Evolutionary conservation across 2,329 filamentous ascomycete genomes (phyloP), one percentile per base, ranked within the genome.

Genomic region (Claviceps pazoutovae): DNA sequence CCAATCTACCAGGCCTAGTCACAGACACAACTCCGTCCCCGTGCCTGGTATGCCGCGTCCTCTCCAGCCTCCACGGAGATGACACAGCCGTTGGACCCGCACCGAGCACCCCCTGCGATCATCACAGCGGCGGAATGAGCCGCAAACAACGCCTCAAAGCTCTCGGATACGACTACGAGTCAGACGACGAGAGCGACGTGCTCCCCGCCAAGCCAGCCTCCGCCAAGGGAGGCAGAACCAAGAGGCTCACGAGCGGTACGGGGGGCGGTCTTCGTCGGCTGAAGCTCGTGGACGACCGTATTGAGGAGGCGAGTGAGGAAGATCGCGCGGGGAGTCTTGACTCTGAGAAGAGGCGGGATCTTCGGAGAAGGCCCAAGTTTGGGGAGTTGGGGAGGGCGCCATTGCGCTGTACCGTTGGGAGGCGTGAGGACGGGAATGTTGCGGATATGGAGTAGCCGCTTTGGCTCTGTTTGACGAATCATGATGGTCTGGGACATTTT

Each of bases 1-100:
- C 59, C 41, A 61, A 67, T 49, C 58, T 73, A 0, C 70, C 60
- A 3, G 59, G 60, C n/a, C 51, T 63, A n/a, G 59, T 60, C 17
- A 52, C 21, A 2, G 14, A 26, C 5, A 6, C 21, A 7, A 9
- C 21, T 11, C 38, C 34, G 1, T 39, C 44, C 14, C 56, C 50
- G 13, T 57, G 56, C 48, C 49, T 48, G n/a, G 53, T 55, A 30
- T 57, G 56, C 43, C 41, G 50, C 11, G 23, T 56, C n/a, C 26
- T 57, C 17, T 37, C 38, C 43, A 54, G 17, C 16, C 8, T 52
- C 8, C 50, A 52, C 13, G 50, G 50, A 13, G 21, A 16, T 11
- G 30, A 34, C 30, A 34, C 30, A 34, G 9, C 30, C 9, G 30
- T 34, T 34, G 30, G 30, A 1, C 16, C 53, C 9, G 30, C 19